These are phyloP conservation scores for Aureobasidium sp. DNA, from an alignment of 2,329 filamentous ascomycete species.

Conservation along the genomic window DNA sequence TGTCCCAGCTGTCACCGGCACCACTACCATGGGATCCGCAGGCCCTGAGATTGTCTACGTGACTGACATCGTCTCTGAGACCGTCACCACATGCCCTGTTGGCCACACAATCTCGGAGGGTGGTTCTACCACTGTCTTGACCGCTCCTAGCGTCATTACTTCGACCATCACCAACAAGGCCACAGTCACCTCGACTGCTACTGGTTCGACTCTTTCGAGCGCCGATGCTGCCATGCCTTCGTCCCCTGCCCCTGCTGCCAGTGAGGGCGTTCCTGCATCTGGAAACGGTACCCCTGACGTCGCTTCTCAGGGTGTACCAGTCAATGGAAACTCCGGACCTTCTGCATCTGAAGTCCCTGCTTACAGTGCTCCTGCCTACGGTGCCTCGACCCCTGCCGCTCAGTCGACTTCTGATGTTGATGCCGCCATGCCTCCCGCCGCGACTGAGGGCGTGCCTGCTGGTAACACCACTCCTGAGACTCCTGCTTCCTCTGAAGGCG, in stretches of 20 bases:
- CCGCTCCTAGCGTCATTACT: slow-evolving; percentile 11
- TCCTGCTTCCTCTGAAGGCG: background rate
- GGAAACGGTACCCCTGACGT: background rate
- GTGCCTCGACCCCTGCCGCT: background rate
- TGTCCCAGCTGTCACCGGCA: background rate
- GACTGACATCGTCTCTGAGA: slow-evolving; percentile 12
- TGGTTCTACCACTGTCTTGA: slow-evolving; percentile 9
- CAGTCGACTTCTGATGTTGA: background rate
- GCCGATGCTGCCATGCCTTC: background rate
- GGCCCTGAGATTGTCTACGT: slow-evolving; percentile 9
- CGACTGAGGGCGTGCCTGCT: background rate
- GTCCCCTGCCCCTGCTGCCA: background rate
- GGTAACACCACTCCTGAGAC: background rate
- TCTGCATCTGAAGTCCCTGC: too few species aligned
- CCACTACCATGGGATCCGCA: background rate
- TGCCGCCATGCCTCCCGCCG: background rate
- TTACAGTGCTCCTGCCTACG: background rate
- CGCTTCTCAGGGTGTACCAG: background rate
- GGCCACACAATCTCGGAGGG: slow-evolving; percentile 1
- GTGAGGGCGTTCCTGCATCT: background rate
- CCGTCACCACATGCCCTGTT: slow-evolving; percentile 13
- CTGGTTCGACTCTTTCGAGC: background rate
- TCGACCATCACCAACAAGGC: background rate
- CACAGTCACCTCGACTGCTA: slow-evolving; percentile 1
- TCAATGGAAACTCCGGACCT: too few species aligned